Percentiles rank a stretch among this genome's conserved stretches.
These are phyloP conservation scores for Strobilomyces echinocephalus DNA, from an alignment of 768 basidiomycete species.

Conservation along the genomic window DNA sequence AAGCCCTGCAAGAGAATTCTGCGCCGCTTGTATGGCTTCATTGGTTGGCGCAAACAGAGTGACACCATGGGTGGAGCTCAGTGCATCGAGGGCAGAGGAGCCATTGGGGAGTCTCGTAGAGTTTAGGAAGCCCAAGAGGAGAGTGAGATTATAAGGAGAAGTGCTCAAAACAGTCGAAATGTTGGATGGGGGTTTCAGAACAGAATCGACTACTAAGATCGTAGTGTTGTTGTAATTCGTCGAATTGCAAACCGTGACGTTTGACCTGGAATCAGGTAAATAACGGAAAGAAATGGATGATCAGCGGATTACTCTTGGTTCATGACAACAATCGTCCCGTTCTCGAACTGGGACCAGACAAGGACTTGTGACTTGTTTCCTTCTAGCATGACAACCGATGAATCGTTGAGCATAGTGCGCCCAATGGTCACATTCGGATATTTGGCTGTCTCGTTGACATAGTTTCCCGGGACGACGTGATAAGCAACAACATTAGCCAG, in stretches of 20 bases:
- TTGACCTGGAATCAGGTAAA: conserved; percentile 18
- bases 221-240: conserved; percentile 37
- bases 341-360: conserved; percentile 36
- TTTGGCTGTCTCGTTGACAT: conserved; percentile 37
- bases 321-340: conserved; percentile 40
- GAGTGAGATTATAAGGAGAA: conserved; percentile 37
- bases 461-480: conserved; percentile 53
- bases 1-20: conserved; percentile 31
- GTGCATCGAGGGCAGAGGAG: conserved; percentile 20
- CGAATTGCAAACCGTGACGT: conserved; percentile 36
- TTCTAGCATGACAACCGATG: conserved; percentile 48
- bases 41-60: conserved; percentile 67
- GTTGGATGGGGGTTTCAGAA: conserved; percentile 50
- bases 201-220: conserved; percentile 46
- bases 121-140: conserved; percentile 18
- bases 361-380: conserved; percentile 56
- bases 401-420: conserved; percentile 54
- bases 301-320: conserved; percentile 42
- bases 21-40: conserved; percentile 39
- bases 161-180: conserved; percentile 38
- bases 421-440: conserved; percentile 61
- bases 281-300: not conserved
- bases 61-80: conserved; percentile 44
- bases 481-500: conserved; percentile 52
- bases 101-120: conserved; percentile 25